Base-by-base conservation (phyloP, 768 basidiomycete genomes). In the Tulasnella calospora region DNA sequence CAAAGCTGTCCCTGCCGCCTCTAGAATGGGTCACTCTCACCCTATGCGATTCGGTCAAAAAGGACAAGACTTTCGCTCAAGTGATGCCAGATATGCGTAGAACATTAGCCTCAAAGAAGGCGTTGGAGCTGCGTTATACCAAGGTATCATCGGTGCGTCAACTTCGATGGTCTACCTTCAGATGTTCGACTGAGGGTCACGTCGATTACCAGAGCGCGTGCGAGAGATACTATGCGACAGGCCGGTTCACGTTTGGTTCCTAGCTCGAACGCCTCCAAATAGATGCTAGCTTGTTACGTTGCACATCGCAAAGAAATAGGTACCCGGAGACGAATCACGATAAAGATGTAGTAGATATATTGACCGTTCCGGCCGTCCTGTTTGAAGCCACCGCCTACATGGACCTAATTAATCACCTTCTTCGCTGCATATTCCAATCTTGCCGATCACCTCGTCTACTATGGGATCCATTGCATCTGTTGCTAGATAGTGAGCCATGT, bases 381-480 rank as follows among this genome's bases (percentile, higher is more conserved):
- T n/a, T n/a, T 23, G 23, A 51, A 51, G 51, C 23, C 8, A 23
- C 3, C 7, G 23, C n/a, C 51, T 44, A 51, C 51, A 51, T 6
- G 23, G 7, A 10, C 51, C 4, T 23, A 51, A 0, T 9, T 51
- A 51, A 7, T 6, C 10, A n/a, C 23, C 23, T n/a, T 51, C 51
- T 51, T 51, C 61, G 13, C 27, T 9, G 30, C 74, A 74, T 8
- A 74, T 23, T 51, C 47, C 46, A 74, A 23, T 30, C 74, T 74
- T 74, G 23, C 74, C 47, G 13, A 74, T 74, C 27, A 74, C 35
- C 51, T 74, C 74, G 33, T 74, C 74, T 36, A 74, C 44, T 30
- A 74, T 33, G 46, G 74, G 74, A n/a, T 74, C 46, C 13, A 74
- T 35, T 9, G 74, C 74, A 57, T 74, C 74, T 6, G 74, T 74